Percentiles rank a stretch among this genome's conserved stretches.
These are phyloP conservation scores for Eimeria acervulina DNA, from an alignment of 169 alveolate genomes.

Conservation along the genomic window DNA sequence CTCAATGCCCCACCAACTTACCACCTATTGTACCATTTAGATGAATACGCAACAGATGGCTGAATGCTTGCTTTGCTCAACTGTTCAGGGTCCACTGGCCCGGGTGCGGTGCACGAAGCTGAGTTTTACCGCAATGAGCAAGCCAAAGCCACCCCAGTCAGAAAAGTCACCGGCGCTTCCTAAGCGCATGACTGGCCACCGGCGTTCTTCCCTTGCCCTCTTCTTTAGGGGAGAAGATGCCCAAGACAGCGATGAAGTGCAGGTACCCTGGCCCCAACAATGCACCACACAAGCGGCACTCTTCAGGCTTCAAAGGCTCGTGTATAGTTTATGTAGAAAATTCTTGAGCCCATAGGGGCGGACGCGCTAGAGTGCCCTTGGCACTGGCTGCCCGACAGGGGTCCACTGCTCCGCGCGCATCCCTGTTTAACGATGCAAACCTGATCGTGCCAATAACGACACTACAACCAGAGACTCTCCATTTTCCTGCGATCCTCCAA, in stretches of 20 bases:
- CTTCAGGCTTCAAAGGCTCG: neutral
- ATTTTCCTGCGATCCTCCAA: too few relatives aligned
- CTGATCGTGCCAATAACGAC: neutral
- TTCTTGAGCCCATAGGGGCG: neutral
- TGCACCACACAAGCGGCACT: neutral
- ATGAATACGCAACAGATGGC: neutral
- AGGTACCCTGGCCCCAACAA: conserved; percentile 10
- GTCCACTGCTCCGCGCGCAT: neutral
- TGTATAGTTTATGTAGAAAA: neutral
- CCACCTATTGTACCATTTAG: neutral
- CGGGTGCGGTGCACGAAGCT: neutral
- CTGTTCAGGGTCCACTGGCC: conserved; percentile 26
- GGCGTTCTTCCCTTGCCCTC: conserved; percentile 60
- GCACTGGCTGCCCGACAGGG: neutral
- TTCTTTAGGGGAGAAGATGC: conserved; percentile 65
- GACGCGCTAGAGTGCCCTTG: neutral
- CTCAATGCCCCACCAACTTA: too few relatives aligned
- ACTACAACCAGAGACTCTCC: too few relatives aligned
- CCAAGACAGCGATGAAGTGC: conserved; percentile 66
- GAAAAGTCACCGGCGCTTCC: conserved; percentile 58
- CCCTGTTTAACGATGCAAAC: neutral
- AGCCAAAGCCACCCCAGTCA: conserved; percentile 33
- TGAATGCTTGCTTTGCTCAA: neutral
- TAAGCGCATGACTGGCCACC: conserved; percentile 57
- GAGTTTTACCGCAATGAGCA: conserved; percentile 56